phyloP scores from a whole-genome alignment of 768 basidiomycete species.

The Kondoa malvinella region DNA sequence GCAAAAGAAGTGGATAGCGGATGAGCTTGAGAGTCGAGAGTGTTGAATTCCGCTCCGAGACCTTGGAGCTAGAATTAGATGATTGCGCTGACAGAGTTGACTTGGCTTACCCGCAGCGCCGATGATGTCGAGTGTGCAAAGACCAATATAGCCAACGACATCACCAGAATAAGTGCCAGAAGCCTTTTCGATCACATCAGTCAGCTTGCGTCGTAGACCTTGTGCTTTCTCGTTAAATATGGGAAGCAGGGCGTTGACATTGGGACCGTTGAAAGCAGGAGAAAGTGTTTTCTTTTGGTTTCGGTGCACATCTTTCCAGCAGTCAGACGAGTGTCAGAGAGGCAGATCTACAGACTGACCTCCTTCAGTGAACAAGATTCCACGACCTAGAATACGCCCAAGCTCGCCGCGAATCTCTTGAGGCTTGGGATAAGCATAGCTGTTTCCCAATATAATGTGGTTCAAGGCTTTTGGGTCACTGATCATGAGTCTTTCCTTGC shows the following conservation, averaged over 20 bases:
- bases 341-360: background rate
- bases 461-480: constrained; percentile 15
- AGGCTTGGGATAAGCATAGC: constrained; percentile 16
- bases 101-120: too few relatives aligned
- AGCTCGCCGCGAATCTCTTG: background rate
- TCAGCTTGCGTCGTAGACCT: background rate
- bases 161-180: constrained; percentile 17
- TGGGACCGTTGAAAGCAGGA: constrained; percentile 7
- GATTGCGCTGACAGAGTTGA: background rate
- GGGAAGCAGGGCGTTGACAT: constrained; percentile 13
- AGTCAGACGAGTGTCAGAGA: background rate
- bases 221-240: constrained; percentile 12
- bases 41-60: constrained; percentile 22
- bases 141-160: constrained; percentile 29
- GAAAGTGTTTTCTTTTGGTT: constrained; percentile 18
- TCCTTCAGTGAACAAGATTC: constrained; percentile 15
- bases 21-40: constrained; percentile 13
- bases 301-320: constrained; percentile 15
- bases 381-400: constrained; percentile 5
- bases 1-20: constrained; percentile 20
- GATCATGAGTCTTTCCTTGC: constrained; percentile 12
- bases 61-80: constrained; percentile 12
- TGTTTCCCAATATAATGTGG: constrained; percentile 6
- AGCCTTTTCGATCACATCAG: background rate
- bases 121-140: constrained; percentile 29